Evolutionary conservation across 2,329 filamentous ascomycete species (phyloP), one percentile per base, ranked within the genome.

Genomic region (Massarina eburnea): DNA sequence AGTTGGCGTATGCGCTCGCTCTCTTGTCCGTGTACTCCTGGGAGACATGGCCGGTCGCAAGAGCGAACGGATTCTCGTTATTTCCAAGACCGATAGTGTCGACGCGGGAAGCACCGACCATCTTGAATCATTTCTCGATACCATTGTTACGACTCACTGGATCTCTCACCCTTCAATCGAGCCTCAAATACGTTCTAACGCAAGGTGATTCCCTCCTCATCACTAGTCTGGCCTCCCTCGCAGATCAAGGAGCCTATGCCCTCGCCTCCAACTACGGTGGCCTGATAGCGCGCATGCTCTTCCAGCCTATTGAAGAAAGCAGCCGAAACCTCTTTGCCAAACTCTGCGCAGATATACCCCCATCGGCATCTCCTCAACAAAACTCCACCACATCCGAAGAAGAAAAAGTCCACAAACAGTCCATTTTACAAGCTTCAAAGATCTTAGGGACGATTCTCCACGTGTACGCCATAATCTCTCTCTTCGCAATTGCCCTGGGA

Each of bases 291-390:
- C 83, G 94, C 3, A 82, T 97, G 53, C 75, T 99, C 40, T 92
- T 99, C 67, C 94, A 97, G 62, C 95, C 94, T 7, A 83, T 99
- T 48, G 94, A 99, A 70, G 95, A 99, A 71, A 92, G 87, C 67
- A 91, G 88, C 53, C 86, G 95, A 30, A 91, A 86, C 63, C 85
- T 96, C 64, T 96, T 97, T 61, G 91, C 90, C 41, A 87, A 87
- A 26, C 76, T 96, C 1, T 82, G 96, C 18, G 73, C 73, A 70
- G 77, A 57, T 10, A 30, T 30, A 5, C 39, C 38, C 7, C 65
- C 32, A 54, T 27, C 34, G 22, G 26, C 34, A 12, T 42, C 43
- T 6, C 29, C 36, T 17, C 24, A 44, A 1, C 38, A 39, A 20
- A 34, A 40, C 21, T 32, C 45, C 14, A 37, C 38, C 26, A 18